Evolutionary conservation across 2,329 filamentous ascomycete species (phyloP).

Genomic region (Fonsecaea erecta): DNA sequence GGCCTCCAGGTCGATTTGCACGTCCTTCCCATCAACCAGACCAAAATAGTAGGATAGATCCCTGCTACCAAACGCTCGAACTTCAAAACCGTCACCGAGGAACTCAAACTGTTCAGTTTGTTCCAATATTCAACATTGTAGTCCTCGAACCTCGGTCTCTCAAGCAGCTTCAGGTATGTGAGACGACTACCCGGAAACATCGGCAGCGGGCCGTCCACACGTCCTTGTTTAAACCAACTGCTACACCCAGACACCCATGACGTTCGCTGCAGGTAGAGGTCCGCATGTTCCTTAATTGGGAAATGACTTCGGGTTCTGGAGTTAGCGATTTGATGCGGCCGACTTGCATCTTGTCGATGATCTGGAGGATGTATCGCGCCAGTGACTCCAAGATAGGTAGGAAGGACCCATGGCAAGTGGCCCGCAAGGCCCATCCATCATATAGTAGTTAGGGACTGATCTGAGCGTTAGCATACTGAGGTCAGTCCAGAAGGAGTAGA

Average conservation of each 20-base stretch:
- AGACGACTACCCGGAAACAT: constrained; percentile 48
- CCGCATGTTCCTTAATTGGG: constrained; percentile 45
- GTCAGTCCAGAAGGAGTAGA: too few relatives aligned
- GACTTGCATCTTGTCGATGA: constrained; percentile 26
- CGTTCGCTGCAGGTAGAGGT: constrained; percentile 45
- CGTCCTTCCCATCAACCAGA: not conserved
- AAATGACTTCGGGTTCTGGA: constrained; percentile 41
- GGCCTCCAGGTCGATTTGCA: not conserved
- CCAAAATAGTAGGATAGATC: constrained; percentile 55
- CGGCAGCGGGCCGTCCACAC: constrained; percentile 39
- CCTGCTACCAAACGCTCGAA: constrained; percentile 52
- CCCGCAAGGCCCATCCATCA: constrained; percentile 39
- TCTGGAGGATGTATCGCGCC: constrained; percentile 8
- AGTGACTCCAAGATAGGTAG: constrained; percentile 19
- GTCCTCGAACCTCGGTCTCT: constrained; percentile 47
- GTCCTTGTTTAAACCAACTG: constrained; percentile 30
- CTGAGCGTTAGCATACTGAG: too few relatives aligned
- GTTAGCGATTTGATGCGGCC: constrained; percentile 22
- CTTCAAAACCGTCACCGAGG: constrained; percentile 21
- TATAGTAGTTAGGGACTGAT: constrained; percentile 40
- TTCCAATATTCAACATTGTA: constrained; percentile 43
- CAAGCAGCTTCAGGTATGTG: constrained; percentile 46
- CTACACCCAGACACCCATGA: constrained; percentile 26
- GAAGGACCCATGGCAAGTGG: constrained; percentile 37
- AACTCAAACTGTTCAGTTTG: constrained; percentile 46